Percentiles rank a stretch among this genome's conserved stretches.
Conservation (phyloP, 1,284 basidiomycete species). For the Mycena citricolor region DNA sequence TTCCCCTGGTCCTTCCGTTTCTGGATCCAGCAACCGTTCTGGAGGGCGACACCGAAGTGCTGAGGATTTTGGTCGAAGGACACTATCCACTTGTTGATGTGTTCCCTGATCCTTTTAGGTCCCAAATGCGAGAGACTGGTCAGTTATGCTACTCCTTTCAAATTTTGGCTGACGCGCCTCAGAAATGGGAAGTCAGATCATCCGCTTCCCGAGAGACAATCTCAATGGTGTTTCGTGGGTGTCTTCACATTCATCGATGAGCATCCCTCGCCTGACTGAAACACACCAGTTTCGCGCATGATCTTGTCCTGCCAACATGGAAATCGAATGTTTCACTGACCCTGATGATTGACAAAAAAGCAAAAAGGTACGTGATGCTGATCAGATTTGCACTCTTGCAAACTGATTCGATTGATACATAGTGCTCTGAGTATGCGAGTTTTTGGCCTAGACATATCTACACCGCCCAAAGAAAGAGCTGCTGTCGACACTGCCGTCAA, state of each 20-base stretch:
- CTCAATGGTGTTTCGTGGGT: slow-evolving; percentile 56
- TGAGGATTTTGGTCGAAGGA: slow-evolving; percentile 68
- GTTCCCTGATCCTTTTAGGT: slow-evolving; percentile 62
- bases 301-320: slow-evolving; percentile 87
- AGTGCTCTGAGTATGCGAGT: slow-evolving; percentile 78
- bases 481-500: slow-evolving; percentile 4
- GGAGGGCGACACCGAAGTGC: slow-evolving; percentile 53
- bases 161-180: neutral
- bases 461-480: slow-evolving; percentile 38
- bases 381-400: neutral
- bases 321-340: slow-evolving; percentile 83
- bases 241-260: neutral
- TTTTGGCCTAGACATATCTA: slow-evolving; percentile 75
- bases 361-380: slow-evolving; percentile 66
- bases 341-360: slow-evolving; percentile 92
- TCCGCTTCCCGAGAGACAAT: slow-evolving; percentile 61
- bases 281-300: slow-evolving; percentile 60
- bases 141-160: slow-evolving; percentile 25
- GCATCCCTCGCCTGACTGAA: slow-evolving; percentile 10
- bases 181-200: slow-evolving; percentile 66
- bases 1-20: slow-evolving; percentile 82
- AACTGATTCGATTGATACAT: slow-evolving; percentile 5
- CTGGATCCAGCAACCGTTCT: slow-evolving; percentile 67
- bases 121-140: slow-evolving; percentile 52
- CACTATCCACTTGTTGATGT: slow-evolving; percentile 76